A percentile compares a stretch with the other conserved stretches of the same genome.
These are phyloP conservation scores for Saprolegnia parasitica DNA, from an alignment of 352 stramenopile species.

Conservation along the genomic window DNA sequence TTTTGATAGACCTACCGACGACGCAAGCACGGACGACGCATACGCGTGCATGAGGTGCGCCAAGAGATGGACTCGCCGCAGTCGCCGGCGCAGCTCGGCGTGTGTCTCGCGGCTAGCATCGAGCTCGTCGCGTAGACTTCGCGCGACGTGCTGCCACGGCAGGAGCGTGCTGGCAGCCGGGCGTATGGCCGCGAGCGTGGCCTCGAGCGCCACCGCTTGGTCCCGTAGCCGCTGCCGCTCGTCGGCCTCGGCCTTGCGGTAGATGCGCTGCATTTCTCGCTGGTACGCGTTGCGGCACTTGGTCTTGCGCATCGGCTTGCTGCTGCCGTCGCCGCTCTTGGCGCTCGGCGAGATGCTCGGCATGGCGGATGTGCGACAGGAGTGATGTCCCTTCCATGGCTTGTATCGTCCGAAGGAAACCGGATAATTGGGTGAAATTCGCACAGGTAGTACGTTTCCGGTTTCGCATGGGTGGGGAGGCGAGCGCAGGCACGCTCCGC, in stretches of 20 bases:
- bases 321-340: not conserved
- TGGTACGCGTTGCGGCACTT: constrained; percentile 21
- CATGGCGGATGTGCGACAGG: too few relatives aligned
- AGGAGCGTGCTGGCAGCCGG: not conserved
- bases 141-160: constrained; percentile 9
- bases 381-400: too few relatives aligned
- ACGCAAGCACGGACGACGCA: not conserved
- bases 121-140: not conserved
- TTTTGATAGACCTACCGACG: constrained; percentile 14
- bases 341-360: not conserved
- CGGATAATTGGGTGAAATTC: too few relatives aligned
- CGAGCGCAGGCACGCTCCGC: too few relatives aligned
- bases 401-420: too few relatives aligned
- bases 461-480: too few relatives aligned
- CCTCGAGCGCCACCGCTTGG: constrained; percentile 7
- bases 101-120: not conserved
- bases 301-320: not conserved
- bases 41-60: not conserved
- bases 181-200: not conserved
- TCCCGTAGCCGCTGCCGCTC: not conserved
- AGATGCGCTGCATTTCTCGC: constrained; percentile 6
- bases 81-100: not conserved
- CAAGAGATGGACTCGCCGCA: not conserved
- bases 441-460: too few relatives aligned
- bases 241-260: not conserved